A percentile compares a stretch with the other conserved stretches of the same genome.
phyloP scores from a whole-genome alignment of 164 flowering plant genomes.

The Aristolochia californica region DNA sequence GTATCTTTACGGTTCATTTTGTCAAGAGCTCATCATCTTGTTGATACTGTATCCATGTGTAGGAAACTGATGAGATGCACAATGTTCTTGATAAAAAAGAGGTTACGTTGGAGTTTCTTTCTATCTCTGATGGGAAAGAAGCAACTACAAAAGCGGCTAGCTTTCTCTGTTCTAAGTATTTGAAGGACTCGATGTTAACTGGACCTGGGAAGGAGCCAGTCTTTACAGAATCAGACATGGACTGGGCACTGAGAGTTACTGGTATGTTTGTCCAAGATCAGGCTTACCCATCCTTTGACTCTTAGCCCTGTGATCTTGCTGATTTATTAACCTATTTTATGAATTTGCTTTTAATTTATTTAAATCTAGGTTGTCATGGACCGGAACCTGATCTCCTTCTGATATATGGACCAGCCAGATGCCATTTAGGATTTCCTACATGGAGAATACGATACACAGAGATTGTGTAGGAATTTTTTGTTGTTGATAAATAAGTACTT shows the following conservation, averaged over 20 bases:
- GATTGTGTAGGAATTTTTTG: conserved; percentile 56
- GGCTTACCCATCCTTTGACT: too few relatives aligned
- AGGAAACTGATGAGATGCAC: conserved; percentile 30
- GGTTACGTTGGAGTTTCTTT: conserved; percentile 52
- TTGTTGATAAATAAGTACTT: neutral
- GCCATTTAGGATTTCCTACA: conserved; percentile 87
- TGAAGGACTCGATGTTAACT: conserved; percentile 15
- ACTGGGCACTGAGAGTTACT: conserved; percentile 44
- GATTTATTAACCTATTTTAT: neutral
- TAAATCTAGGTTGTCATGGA: conserved; percentile 45
- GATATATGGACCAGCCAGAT: conserved; percentile 74
- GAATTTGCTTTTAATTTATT: neutral
- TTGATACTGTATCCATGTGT: neutral
- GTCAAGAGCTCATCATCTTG: neutral
- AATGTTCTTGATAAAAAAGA: conserved; percentile 13
- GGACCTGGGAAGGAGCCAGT: conserved; percentile 19
- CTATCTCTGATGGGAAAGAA: conserved; percentile 70
- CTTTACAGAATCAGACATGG: conserved; percentile 52
- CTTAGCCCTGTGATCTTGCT: neutral
- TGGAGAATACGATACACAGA: conserved; percentile 90
- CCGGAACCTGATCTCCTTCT: conserved; percentile 76
- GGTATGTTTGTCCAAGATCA: conserved; percentile 36
- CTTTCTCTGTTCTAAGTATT: conserved; percentile 37
- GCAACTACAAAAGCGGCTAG: conserved; percentile 77
- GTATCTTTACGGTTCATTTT: neutral